phyloP scores from a whole-genome alignment of 2,329 filamentous ascomycete species.

The Akanthomyces dipterigenus region DNA sequence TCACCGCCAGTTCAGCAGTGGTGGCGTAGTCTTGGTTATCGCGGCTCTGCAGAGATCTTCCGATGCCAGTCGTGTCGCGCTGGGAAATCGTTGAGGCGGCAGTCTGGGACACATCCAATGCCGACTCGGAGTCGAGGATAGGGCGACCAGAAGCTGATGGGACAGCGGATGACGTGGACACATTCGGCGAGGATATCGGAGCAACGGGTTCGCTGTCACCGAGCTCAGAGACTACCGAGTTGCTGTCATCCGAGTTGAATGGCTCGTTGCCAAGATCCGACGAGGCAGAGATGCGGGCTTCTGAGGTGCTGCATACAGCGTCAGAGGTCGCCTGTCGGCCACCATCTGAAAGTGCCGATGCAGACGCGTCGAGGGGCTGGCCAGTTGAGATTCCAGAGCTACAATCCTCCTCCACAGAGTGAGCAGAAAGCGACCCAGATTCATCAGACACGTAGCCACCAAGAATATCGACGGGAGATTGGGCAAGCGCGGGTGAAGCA shows the following conservation, averaged over 20 bases:
- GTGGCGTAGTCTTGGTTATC: not conserved
- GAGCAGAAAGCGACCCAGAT: not conserved
- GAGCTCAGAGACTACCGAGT: not conserved
- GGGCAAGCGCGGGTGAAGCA: not conserved
- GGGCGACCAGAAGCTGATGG: not conserved
- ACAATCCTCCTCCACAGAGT: not conserved
- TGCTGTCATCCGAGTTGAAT: not conserved
- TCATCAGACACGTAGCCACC: slow-evolving; percentile 2
- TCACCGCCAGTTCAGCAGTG: not conserved
- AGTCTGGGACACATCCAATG: not conserved
- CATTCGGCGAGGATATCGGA: not conserved
- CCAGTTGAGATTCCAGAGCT: not conserved
- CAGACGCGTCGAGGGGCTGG: not conserved
- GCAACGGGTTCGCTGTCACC: not conserved
- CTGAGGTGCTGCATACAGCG: not conserved
- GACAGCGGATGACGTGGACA: not conserved
- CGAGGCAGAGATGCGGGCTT: not conserved
- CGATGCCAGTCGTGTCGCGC: not conserved
- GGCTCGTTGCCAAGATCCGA: not conserved
- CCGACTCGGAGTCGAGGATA: not conserved
- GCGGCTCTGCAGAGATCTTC: not conserved
- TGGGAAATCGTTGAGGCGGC: not conserved
- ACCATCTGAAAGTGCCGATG: not conserved
- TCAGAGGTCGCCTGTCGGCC: not conserved
- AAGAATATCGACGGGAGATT: not conserved